Conservation (phyloP, 805 yeast genomes). For the Brettanomyces sp. region DNA sequence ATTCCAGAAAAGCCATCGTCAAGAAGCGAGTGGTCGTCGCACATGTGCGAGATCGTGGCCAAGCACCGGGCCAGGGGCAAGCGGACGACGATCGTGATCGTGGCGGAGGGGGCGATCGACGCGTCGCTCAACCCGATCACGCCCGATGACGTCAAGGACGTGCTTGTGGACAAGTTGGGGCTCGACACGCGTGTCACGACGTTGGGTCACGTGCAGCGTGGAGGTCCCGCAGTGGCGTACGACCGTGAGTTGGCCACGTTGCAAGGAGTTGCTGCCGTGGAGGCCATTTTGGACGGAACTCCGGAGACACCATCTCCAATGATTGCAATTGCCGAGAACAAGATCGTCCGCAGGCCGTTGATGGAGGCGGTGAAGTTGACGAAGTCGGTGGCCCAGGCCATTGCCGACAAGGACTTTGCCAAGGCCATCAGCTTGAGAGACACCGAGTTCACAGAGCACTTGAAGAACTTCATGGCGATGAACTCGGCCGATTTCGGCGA, state of each 20-base stretch:
- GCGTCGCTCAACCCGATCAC: conserved; percentile 72
- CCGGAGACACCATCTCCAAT: conserved; percentile 92
- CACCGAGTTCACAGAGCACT: conserved; percentile 68
- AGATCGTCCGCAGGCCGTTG: conserved; percentile 73
- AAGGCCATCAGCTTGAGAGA: conserved; percentile 84
- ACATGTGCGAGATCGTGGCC: conserved; percentile 62
- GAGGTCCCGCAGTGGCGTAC: conserved; percentile 95
- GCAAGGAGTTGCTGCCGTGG: conserved; percentile 97
- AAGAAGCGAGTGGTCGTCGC: conserved; percentile 67
- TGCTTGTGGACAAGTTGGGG: conserved; percentile 56
- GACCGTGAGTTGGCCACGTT: conserved; percentile 87
- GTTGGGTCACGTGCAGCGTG: conserved; percentile 96
- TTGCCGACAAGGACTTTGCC: conserved; percentile 67
- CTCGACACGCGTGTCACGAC: conserved; percentile 93
- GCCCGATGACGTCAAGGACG: conserved; percentile 72
- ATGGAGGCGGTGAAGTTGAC: conserved; percentile 87
- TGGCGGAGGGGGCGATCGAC: conserved; percentile 96
- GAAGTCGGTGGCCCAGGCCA: conserved; percentile 84
- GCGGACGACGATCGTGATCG: conserved; percentile 91
- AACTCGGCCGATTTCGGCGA: conserved; percentile 60
- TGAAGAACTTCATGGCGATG: conserved; percentile 52
- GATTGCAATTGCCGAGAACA: conserved; percentile 84
- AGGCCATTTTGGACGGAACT: conserved; percentile 79
- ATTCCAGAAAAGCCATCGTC: conserved; percentile 91
- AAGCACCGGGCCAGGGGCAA: conserved; percentile 83